Conservation (phyloP, 345 rosid genomes). For the Linum lewisii region DNA sequence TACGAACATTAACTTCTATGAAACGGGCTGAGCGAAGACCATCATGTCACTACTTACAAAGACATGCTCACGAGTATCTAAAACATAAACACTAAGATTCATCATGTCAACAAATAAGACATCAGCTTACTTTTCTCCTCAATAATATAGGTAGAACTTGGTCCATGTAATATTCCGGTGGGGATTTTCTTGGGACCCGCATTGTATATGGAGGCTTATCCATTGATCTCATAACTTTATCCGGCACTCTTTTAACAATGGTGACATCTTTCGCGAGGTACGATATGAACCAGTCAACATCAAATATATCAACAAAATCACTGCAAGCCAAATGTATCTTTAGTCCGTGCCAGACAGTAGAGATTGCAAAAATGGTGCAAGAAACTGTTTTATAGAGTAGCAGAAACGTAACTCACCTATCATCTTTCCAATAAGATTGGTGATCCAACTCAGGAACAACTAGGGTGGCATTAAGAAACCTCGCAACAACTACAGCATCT, state of each 20-base stretch:
- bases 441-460: slow-evolving; percentile 96
- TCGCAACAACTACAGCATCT: slow-evolving; percentile 94
- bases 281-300: slow-evolving; percentile 84
- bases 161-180: slow-evolving; percentile 86
- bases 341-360: not conserved
- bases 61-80: not conserved
- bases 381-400: not conserved
- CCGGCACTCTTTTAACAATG: slow-evolving; percentile 92
- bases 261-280: slow-evolving; percentile 83
- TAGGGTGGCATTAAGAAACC: slow-evolving; percentile 88
- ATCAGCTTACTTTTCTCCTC: slow-evolving; percentile 61
- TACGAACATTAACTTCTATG: not conserved
- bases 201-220: slow-evolving; percentile 94
- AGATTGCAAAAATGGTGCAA: not conserved
- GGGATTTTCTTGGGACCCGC: slow-evolving; percentile 96
- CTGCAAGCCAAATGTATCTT: slow-evolving; percentile 36
- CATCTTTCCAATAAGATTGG: slow-evolving; percentile 94
- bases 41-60: not conserved
- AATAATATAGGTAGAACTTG: slow-evolving; percentile 86
- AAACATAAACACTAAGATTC: not conserved
- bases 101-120: not conserved
- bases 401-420: slow-evolving; percentile 43
- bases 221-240: slow-evolving; percentile 83
- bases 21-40: too few species aligned
- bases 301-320: slow-evolving; percentile 81